Evolutionary conservation across 768 basidiomycete species (phyloP).

Genomic region (Nidula microcarpa): DNA sequence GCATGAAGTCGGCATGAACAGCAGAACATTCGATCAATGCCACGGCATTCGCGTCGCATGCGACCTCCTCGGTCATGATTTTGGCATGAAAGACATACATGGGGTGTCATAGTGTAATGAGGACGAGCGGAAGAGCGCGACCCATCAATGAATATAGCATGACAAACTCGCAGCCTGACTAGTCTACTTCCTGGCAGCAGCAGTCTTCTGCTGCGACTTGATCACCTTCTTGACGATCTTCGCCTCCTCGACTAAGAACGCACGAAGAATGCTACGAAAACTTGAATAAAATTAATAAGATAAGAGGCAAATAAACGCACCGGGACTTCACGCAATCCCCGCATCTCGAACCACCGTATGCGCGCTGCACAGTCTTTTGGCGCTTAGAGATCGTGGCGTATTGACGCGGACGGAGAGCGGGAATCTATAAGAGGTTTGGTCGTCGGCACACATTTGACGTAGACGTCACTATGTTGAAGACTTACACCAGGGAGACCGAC

Average conservation of each 20-base stretch:
- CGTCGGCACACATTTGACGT: background rate
- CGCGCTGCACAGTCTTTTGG: constrained; percentile 92
- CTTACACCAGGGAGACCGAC: constrained; percentile 90
- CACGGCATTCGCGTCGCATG: too few species aligned
- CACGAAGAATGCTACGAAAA: constrained; percentile 79
- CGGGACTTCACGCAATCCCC: constrained; percentile 93
- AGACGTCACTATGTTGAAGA: background rate
- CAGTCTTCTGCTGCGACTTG: constrained; percentile 74
- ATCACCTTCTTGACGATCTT: constrained; percentile 99
- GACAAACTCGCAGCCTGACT: too few species aligned
- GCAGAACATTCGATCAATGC: too few species aligned
- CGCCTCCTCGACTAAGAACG: constrained; percentile 99
- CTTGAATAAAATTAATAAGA: constrained; percentile 5
- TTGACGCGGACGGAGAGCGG: constrained; percentile 92
- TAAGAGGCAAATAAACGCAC: constrained; percentile 39
- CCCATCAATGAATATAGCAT: too few species aligned
- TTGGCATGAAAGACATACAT: too few species aligned
- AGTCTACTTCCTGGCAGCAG: too few species aligned
- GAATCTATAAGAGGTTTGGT: constrained; percentile 50
- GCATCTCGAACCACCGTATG: constrained; percentile 98
- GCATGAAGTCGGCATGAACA: too few species aligned
- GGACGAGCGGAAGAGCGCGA: too few species aligned
- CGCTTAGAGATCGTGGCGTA: constrained; percentile 97
- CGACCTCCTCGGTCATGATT: too few species aligned
- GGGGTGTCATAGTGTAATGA: too few species aligned